Conservation (phyloP, 805 yeast genomes). For the Wickerhamiella siamensis region DNA sequence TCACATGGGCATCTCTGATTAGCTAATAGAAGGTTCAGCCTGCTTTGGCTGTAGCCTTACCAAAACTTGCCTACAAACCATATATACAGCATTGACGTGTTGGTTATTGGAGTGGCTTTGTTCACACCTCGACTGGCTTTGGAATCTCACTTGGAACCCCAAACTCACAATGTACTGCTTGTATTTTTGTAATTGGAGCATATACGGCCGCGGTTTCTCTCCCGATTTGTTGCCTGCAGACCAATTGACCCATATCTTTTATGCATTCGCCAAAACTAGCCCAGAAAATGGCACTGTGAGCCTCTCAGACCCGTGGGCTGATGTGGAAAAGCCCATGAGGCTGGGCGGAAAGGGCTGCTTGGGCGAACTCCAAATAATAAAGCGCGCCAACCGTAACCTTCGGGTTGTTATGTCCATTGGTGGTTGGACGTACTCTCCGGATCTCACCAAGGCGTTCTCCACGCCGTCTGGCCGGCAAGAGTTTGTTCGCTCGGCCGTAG, state of each 20-base stretch:
- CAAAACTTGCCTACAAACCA: too few relatives aligned
- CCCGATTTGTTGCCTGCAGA: slow-evolving; percentile 50
- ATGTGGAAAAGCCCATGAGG: slow-evolving; percentile 27
- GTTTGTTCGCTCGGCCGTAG: slow-evolving; percentile 39
- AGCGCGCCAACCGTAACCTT: slow-evolving; percentile 28
- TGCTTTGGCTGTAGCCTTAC: too few relatives aligned
- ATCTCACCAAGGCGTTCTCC: slow-evolving; percentile 34
- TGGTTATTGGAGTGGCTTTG: too few relatives aligned
- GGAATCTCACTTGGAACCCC: too few relatives aligned
- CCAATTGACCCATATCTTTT: slow-evolving; percentile 52
- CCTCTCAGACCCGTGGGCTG: slow-evolving; percentile 55
- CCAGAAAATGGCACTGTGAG: slow-evolving; percentile 36
- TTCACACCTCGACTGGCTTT: too few relatives aligned
- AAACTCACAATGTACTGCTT: slow-evolving; percentile 13
- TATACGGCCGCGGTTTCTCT: slow-evolving; percentile 43
- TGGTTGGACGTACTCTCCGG: slow-evolving; percentile 48
- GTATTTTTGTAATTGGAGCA: slow-evolving; percentile 40
- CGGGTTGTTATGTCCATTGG: slow-evolving; percentile 67
- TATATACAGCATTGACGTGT: too few relatives aligned
- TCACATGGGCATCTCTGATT: too few relatives aligned
- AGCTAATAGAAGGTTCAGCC: too few relatives aligned
- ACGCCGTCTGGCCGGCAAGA: slow-evolving; percentile 27
- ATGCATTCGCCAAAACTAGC: slow-evolving; percentile 59
- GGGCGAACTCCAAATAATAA: slow-evolving; percentile 36
- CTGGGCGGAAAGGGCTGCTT: slow-evolving; percentile 33